Conservation (phyloP, 2,329 filamentous ascomycete genomes). For the Penicillium griseofulvum region DNA sequence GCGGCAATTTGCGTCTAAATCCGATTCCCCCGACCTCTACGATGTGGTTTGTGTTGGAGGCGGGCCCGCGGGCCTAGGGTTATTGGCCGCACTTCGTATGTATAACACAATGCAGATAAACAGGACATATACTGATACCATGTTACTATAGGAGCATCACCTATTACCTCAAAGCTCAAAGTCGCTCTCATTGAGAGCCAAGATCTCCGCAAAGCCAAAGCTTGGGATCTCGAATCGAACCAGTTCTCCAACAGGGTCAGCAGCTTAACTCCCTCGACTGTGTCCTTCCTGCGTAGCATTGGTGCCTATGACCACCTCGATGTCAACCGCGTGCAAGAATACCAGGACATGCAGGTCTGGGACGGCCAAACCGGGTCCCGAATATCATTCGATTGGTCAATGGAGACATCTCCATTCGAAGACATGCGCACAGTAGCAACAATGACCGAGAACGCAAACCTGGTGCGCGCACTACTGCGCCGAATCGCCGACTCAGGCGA, state of each 20-base stretch:
- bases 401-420: slow-evolving; percentile 47
- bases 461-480: slow-evolving; percentile 73
- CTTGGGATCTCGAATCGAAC: slow-evolving; percentile 64
- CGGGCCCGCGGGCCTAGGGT: slow-evolving; percentile 82
- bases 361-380: slow-evolving; percentile 84
- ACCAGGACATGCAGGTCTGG: slow-evolving; percentile 98
- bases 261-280: slow-evolving; percentile 85
- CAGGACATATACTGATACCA: slow-evolving; percentile 5
- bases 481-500: slow-evolving; percentile 67
- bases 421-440: slow-evolving; percentile 72
- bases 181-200: slow-evolving; percentile 89
- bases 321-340: slow-evolving; percentile 72
- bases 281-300: slow-evolving; percentile 76
- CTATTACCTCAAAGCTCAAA: slow-evolving; percentile 71
- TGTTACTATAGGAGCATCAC: slow-evolving; percentile 63
- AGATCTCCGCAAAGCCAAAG: slow-evolving; percentile 67
- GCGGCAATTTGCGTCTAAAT: slow-evolving; percentile 35
- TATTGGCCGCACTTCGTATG: slow-evolving; percentile 73
- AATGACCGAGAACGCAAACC: slow-evolving; percentile 93
- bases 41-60: slow-evolving; percentile 91
- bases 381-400: slow-evolving; percentile 81
- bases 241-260: slow-evolving; percentile 92
- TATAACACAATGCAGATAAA: slow-evolving; percentile 8
- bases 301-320: slow-evolving; percentile 82
- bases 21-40: slow-evolving; percentile 67